These are phyloP conservation scores for Diplodia scrobiculata DNA, from an alignment of 2,329 filamentous ascomycete species.

Conservation along the genomic window DNA sequence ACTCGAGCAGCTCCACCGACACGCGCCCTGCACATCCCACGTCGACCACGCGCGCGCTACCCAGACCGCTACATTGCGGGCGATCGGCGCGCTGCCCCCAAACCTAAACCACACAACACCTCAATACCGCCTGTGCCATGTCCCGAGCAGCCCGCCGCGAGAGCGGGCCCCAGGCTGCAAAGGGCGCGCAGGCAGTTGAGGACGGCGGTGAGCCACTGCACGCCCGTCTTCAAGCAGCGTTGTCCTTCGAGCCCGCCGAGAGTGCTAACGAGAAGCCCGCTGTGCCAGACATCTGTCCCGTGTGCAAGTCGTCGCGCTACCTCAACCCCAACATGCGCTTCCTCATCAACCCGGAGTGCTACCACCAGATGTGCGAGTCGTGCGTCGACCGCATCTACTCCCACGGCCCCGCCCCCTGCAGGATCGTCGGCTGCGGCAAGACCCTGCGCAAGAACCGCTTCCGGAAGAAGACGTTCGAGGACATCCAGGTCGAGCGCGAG, in stretches of 20 bases:
- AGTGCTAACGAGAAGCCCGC: slow-evolving; percentile 26
- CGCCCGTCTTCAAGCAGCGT: slow-evolving; percentile 27
- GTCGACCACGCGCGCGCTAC: slow-evolving; percentile 7
- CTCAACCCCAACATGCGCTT: slow-evolving; percentile 93
- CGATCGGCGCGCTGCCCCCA: slow-evolving; percentile 15
- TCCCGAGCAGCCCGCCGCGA: slow-evolving; percentile 40
- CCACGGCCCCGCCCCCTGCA: slow-evolving; percentile 86
- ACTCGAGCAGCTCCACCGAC: slow-evolving; percentile 24
- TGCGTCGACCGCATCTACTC: slow-evolving; percentile 95
- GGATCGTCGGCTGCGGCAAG: slow-evolving; percentile 82
- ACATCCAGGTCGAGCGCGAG: slow-evolving; percentile 85
- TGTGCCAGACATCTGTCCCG: slow-evolving; percentile 77
- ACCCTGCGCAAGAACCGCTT: slow-evolving; percentile 85
- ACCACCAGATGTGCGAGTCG: slow-evolving; percentile 97
- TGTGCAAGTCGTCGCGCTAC: slow-evolving; percentile 96
- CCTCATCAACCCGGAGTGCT: slow-evolving; percentile 96
- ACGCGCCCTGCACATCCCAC: slow-evolving; percentile 19
- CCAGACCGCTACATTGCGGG: slow-evolving; percentile 24
- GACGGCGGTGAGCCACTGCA: slow-evolving; percentile 43
- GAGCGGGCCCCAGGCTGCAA: slow-evolving; percentile 36
- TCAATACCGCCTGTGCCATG: slow-evolving; percentile 35
- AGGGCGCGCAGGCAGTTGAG: slow-evolving; percentile 36
- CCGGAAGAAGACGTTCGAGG: slow-evolving; percentile 83
- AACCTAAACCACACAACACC: slow-evolving; percentile 28
- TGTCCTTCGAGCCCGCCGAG: slow-evolving; percentile 30